These are phyloP conservation scores for Trichopus zeylanicus DNA, from an alignment of 116 monocot species.

Conservation along the genomic window DNA sequence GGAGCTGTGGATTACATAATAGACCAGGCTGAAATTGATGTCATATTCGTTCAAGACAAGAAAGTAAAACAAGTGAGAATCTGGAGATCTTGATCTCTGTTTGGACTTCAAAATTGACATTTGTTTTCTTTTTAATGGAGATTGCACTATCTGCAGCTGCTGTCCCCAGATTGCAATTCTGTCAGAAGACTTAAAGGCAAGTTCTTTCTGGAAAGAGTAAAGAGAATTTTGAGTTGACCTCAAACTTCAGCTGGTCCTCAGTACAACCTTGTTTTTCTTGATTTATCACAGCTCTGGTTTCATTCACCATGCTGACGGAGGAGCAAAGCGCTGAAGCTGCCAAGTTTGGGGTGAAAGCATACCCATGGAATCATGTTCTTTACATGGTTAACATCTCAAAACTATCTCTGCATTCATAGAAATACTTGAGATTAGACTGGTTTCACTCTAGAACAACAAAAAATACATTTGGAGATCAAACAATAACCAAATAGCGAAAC, in stretches of 20 bases:
- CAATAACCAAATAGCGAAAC: no score
- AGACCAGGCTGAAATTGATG: conserved; percentile 81
- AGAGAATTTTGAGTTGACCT: background rate
- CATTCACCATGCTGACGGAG: conserved; percentile 36
- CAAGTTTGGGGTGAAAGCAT: conserved; percentile 30
- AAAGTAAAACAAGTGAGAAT: conserved; percentile 69
- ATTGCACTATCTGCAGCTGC: conserved; percentile 24
- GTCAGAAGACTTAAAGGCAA: conserved; percentile 48
- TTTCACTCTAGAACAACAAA: no score
- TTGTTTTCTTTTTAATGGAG: background rate
- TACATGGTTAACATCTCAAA: conserved; percentile 17
- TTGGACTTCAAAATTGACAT: background rate
- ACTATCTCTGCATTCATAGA: conserved; percentile 23
- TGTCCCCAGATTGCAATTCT: conserved; percentile 35
- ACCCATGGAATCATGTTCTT: conserved; percentile 68
- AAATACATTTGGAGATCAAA: no score
- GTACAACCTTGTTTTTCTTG: background rate
- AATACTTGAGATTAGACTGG: no score
- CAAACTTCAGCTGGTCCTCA: background rate
- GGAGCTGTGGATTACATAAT: conserved; percentile 79
- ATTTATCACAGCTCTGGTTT: conserved; percentile 42
- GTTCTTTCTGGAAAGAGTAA: background rate
- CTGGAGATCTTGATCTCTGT: background rate
- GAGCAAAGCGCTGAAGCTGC: conserved; percentile 35
- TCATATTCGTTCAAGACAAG: conserved; percentile 80